Percentiles rank a stretch among this genome's conserved stretches.
Evolutionary conservation across 2,329 filamentous ascomycete species (phyloP).

Genomic region (Scedosporium boydii): DNA sequence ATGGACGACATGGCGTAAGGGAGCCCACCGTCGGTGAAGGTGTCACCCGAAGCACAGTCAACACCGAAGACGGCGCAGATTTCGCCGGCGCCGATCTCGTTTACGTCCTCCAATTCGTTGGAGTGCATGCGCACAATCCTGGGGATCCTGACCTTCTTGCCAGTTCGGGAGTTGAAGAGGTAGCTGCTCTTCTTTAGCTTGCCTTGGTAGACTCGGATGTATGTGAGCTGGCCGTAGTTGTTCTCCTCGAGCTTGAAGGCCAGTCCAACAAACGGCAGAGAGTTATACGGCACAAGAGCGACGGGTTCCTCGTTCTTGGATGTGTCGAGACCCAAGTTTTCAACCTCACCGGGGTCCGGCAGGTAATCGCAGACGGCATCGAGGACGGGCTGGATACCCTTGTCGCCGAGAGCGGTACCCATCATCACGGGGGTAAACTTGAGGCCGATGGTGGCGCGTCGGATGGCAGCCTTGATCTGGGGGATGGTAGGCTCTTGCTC

Average conservation of each 20-base stretch:
- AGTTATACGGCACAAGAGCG: constrained; percentile 86
- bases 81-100: constrained; percentile 87
- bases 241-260: constrained; percentile 99
- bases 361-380: constrained; percentile 95
- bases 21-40: constrained; percentile 87
- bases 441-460: constrained; percentile 75
- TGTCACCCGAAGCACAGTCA: constrained; percentile 95
- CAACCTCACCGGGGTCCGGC: constrained; percentile 80
- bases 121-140: constrained; percentile 99
- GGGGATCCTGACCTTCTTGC: constrained; percentile 94
- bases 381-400: constrained; percentile 90
- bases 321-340: constrained; percentile 82
- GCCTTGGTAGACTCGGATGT: constrained; percentile 97
- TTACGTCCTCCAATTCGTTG: constrained; percentile 97
- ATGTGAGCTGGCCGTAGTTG: constrained; percentile 96
- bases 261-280: constrained; percentile 85
- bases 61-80: constrained; percentile 98
- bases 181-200: constrained; percentile 78
- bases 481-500: constrained; percentile 68
- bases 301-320: constrained; percentile 69
- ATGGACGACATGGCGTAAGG: constrained; percentile 97
- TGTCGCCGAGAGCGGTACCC: constrained; percentile 91
- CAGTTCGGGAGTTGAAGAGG: constrained; percentile 85
- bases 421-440: constrained; percentile 95
- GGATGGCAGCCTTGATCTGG: constrained; percentile 88